phyloP scores from a whole-genome alignment of 129 eudicot genomes.

The Flaveria trinervia region DNA sequence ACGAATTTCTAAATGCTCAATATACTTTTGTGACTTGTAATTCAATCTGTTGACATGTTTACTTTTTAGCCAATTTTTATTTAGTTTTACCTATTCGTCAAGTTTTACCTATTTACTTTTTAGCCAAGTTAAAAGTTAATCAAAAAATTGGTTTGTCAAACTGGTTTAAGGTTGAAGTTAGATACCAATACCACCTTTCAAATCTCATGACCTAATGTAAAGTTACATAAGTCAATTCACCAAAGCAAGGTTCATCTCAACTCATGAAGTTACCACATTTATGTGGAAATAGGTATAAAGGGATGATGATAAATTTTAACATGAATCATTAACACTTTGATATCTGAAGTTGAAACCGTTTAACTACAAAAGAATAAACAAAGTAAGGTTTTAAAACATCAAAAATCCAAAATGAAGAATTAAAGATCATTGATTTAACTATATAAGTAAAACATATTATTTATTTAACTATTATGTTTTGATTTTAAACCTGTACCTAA shows the following conservation, averaged over 20 bases:
- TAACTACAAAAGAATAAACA: no score
- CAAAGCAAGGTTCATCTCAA: no score
- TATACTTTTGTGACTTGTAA: slow-evolving; percentile 11
- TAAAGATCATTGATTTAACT: no score
- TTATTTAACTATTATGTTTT: no score
- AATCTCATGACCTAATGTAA: background rate
- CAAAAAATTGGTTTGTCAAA: no score
- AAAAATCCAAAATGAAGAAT: no score
- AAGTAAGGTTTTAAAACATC: no score
- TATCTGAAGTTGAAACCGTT: no score
- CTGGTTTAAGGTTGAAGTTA: background rate
- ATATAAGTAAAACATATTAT: no score
- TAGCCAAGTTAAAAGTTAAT: background rate
- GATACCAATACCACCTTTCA: background rate
- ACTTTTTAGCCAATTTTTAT: background rate
- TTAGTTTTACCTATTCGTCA: no score
- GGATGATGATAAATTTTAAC: background rate
- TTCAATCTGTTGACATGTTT: background rate
- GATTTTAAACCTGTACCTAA: no score
- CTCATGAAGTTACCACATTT: background rate
- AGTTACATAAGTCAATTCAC: background rate
- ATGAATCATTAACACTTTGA: background rate
- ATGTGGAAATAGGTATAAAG: background rate
- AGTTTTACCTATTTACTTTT: no score
- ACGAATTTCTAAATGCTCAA: background rate